phyloP scores from a whole-genome alignment of 1,284 basidiomycete genomes.

The Jaminaea rosea region DNA sequence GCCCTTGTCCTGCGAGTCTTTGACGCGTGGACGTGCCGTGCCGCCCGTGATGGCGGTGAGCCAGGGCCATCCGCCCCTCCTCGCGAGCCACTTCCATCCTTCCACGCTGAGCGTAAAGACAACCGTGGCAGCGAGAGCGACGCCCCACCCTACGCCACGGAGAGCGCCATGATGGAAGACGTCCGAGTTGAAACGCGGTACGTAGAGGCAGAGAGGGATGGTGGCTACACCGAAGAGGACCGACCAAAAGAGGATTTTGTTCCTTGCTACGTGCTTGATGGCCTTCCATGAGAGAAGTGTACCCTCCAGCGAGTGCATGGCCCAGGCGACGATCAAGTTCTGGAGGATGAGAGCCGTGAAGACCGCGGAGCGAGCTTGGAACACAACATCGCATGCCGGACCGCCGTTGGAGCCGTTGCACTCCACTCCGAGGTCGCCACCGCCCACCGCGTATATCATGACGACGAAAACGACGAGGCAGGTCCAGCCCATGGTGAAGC shows the following conservation, averaged over 20 bases:
- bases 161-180: conserved; percentile 35
- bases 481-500: conserved; percentile 30
- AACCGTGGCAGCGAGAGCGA: conserved; percentile 25
- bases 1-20: too few relatives aligned
- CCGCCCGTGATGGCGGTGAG: conserved; percentile 32
- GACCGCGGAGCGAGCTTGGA: conserved; percentile 34
- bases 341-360: conserved; percentile 35
- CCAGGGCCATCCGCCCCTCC: conserved; percentile 32
- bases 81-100: conserved; percentile 33
- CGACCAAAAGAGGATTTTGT: conserved; percentile 34
- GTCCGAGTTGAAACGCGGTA: conserved; percentile 34
- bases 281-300: conserved; percentile 20
- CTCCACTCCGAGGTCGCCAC: conserved; percentile 20
- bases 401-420: conserved; percentile 27
- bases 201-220: conserved; percentile 36
- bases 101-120: conserved; percentile 24
- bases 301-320: conserved; percentile 36
- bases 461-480: conserved; percentile 34
- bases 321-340: conserved; percentile 34
- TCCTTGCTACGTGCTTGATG: conserved; percentile 2
- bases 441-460: conserved; percentile 35
- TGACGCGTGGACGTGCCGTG: too few relatives aligned
- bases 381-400: conserved; percentile 24
- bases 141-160: conserved; percentile 29
- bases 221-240: conserved; percentile 27